Base-by-base conservation (phyloP, 257 asterid species). In the Cinchona pubescens region DNA sequence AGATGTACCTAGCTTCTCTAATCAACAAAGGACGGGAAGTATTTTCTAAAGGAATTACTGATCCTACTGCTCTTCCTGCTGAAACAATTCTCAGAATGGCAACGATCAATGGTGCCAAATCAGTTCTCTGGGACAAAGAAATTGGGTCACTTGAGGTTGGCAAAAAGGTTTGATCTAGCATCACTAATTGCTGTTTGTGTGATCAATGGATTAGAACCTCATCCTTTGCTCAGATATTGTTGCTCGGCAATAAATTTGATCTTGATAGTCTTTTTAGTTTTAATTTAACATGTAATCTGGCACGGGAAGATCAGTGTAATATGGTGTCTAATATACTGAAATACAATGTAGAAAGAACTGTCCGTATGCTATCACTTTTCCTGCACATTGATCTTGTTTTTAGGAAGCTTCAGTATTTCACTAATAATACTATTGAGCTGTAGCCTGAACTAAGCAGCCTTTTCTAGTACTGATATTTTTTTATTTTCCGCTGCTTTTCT, bases 1-100 rank as follows among this genome's bases (percentile, higher is more conserved):
- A 91, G 83, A 91, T 91, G 97, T 91, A 91, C 86, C 86, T 91
- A 56, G 96, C 97, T 51, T 91, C 96, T 75, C 83, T 91, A 71
- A 87, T 91, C 82, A 91, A 90, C 82, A 91, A 88, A 88, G 96
- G 97, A 27, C 87, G 92, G 55, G 91, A 87, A 81, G 97, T 85
- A 67, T 86, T 87, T 30, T 7, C 77, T 30, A 83, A 71, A 60
- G 94, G 91, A 79, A 78, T 86, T 67, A 83, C 94, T 18, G 90
- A 90, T 84, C 94, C 94, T 55, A 88, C 93, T 61, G 87, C 79
- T 80, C 85, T 91, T 65, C 94, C 94, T 75, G 96, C 94, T 64
- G 96, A 90, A 86, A 87, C 89, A 68, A 78, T 91, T 75, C 97
- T 91, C 64, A 83, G 56, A 73, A 91, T 92, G 97, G 89, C 87